Evolutionary conservation across 2,329 filamentous ascomycete genomes (phyloP).

Genomic region (Chaetomium sp.): DNA sequence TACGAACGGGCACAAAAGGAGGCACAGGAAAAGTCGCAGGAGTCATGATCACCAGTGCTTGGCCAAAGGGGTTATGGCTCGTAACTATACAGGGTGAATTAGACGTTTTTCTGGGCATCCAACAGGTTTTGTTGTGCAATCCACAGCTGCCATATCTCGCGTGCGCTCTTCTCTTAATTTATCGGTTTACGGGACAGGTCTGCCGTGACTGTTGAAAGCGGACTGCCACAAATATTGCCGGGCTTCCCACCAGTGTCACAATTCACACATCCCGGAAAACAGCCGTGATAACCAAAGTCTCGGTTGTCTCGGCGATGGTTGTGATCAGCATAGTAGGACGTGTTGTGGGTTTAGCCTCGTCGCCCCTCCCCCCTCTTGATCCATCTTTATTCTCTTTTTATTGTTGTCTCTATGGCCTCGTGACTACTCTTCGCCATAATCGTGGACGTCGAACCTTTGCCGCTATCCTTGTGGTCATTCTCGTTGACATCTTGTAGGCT

Average conservation of each 20-base stretch:
- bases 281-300: too few relatives aligned
- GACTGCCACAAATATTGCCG: too few relatives aligned
- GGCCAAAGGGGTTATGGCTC: neutral
- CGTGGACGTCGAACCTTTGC: neutral
- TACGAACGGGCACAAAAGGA: constrained; percentile 45
- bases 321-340: too few relatives aligned
- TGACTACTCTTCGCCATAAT: neutral
- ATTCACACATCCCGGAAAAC: too few relatives aligned
- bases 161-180: neutral
- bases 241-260: too few relatives aligned
- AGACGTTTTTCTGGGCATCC: neutral
- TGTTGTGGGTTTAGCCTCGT: too few relatives aligned
- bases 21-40: constrained; percentile 22
- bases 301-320: too few relatives aligned
- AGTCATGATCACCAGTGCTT: constrained; percentile 23
- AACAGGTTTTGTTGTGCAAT: neutral
- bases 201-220: too few relatives aligned
- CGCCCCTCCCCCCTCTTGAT: neutral
- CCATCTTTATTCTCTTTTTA: too few relatives aligned
- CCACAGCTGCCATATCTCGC: neutral
- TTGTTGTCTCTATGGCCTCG: too few relatives aligned
- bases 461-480: neutral
- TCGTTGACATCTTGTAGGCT: neutral
- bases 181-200: too few relatives aligned
- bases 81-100: constrained; percentile 23